Conservation (phyloP, 2,329 filamentous ascomycete species). For the Hypoxylon sp. region DNA sequence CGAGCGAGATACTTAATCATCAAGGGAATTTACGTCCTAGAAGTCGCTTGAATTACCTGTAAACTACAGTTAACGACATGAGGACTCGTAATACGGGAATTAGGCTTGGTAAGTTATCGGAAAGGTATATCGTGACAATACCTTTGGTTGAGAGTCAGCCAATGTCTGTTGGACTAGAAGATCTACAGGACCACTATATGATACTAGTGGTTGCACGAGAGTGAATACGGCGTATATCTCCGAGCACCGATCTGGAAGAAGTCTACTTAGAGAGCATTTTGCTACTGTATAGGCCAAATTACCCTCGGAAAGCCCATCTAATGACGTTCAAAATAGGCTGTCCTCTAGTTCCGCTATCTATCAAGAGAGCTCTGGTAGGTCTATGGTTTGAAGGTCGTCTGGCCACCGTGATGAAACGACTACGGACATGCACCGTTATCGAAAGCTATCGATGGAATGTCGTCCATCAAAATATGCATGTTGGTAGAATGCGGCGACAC, state of each 20-base stretch:
- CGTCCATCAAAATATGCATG: background rate
- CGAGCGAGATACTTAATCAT: no score
- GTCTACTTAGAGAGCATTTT: background rate
- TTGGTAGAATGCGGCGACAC: constrained; percentile 11
- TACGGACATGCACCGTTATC: background rate
- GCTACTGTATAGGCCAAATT: background rate
- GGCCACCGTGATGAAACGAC: background rate
- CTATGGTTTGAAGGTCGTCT: background rate
- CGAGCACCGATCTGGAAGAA: background rate
- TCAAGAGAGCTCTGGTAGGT: background rate
- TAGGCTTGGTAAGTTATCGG: background rate
- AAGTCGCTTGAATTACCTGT: background rate
- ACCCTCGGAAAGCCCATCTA: background rate
- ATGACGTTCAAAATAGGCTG: background rate
- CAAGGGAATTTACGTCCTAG: background rate
- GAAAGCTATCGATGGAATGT: background rate
- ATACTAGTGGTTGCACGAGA: background rate
- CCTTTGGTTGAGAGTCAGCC: background rate
- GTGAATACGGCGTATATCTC: background rate
- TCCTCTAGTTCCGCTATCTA: background rate
- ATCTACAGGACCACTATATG: background rate
- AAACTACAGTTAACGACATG: background rate
- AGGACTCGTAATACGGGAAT: background rate
- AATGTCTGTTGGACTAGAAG: background rate
- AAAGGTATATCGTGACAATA: background rate